A percentile compares a stretch with the other conserved stretches of the same genome.
These are phyloP conservation scores for Cladorrhinum sp. DNA, from an alignment of 2,329 filamentous ascomycete genomes.

Conservation along the genomic window DNA sequence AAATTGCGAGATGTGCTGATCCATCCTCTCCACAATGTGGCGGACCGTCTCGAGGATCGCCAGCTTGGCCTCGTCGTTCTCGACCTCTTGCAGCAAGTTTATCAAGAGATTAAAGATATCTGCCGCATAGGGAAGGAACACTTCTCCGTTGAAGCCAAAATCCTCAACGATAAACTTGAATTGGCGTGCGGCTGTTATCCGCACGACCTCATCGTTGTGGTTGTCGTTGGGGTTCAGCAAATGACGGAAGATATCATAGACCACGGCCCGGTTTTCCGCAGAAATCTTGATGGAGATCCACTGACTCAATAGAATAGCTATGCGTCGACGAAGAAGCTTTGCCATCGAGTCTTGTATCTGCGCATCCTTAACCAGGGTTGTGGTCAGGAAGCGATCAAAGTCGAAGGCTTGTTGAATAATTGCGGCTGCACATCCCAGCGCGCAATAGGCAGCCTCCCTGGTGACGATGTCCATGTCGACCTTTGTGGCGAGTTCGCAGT, in stretches of 20 bases:
- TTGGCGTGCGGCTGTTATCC: constrained; percentile 84
- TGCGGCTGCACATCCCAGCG: constrained; percentile 80
- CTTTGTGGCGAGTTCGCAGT: constrained; percentile 76
- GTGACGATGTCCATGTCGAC: constrained; percentile 66
- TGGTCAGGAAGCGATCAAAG: constrained; percentile 75
- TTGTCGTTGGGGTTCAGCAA: constrained; percentile 74
- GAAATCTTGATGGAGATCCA: constrained; percentile 81
- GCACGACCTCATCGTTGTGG: constrained; percentile 85
- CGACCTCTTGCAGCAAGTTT: constrained; percentile 73
- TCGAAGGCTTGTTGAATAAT: constrained; percentile 73
- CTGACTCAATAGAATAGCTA: constrained; percentile 83
- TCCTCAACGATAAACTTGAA: constrained; percentile 79
- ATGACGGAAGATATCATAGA: constrained; percentile 88
- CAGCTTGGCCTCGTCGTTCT: constrained; percentile 84
- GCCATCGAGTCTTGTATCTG: constrained; percentile 61
- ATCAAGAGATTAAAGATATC: constrained; percentile 71
- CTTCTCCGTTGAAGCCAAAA: constrained; percentile 71
- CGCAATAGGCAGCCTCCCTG: constrained; percentile 93
- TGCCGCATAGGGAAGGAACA: constrained; percentile 74
- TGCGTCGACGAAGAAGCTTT: constrained; percentile 81
- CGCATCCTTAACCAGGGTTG: constrained; percentile 74
- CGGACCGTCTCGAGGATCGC: constrained; percentile 84
- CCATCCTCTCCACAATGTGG: constrained; percentile 75
- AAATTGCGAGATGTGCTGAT: constrained; percentile 63
- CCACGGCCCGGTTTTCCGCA: constrained; percentile 63